Base-by-base conservation (phyloP, 2,329 filamentous ascomycete genomes). In the Cyphellophora europaea region DNA sequence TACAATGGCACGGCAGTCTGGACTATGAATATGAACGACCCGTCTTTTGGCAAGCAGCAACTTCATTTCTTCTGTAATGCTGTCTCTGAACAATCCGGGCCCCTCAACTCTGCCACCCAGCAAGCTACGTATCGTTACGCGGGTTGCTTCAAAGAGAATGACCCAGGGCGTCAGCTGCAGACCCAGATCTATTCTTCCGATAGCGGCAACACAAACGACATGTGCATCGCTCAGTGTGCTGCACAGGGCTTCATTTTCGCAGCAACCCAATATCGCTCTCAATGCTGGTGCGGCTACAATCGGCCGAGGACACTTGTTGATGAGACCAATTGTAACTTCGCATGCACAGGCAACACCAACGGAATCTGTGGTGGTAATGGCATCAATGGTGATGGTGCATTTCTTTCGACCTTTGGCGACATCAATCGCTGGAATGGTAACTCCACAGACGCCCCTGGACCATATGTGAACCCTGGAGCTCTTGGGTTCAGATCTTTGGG, bases 1-100 rank as follows among this genome's bases (percentile, higher is more conserved):
- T 73, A 69, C 41, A 57, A 55, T 3, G 66, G 66, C 3, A 56
- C 52, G 0, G 68, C 71, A 0, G 34, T 40, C 3, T 66, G 62
- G 62, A 59, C 56, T 4, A 43, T 65, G 32, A 65, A 63, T 37
- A 58, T 56, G 2, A 59, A 63, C 35, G 63, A 65, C 39, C 48
- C 57, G 3, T 54, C 39, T 5, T 65, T 62, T 35, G 62, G 61
- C 10, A 44, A 44, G 19, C 42, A 44, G 28, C 30, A 32, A 19
- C 41, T 44, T n/a, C 33, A 44, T 30, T 44, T 44, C 27, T 19
- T 28, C 31, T 44, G 42, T 40, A 42, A 44, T 36, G 42, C 42
- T 16, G 40, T 44, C 28, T 35, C 42, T 27, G 42, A 44, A 27
- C 42, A 44, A 34, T 36, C 31, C 23, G 30, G 38, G 6, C 42